Percentiles rank a stretch among this genome's conserved stretches.
Evolutionary conservation across 1,284 basidiomycete species (phyloP).

Genomic region (Malassezia globosa): DNA sequence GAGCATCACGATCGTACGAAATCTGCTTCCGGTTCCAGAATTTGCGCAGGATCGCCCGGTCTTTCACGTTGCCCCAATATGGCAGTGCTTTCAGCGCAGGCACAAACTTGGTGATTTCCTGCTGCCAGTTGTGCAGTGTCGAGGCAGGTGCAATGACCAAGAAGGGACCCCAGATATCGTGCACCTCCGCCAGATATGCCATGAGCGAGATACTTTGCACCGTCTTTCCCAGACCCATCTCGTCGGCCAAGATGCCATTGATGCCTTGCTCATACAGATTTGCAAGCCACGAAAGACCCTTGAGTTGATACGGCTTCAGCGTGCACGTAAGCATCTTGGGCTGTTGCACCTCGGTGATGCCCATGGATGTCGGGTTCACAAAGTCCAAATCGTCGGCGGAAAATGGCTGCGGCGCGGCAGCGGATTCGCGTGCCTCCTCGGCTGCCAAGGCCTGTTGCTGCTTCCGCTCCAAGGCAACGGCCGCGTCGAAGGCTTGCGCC

Average conservation of each 20-base stretch:
- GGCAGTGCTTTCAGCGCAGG: conserved; percentile 86
- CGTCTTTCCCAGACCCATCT: conserved; percentile 73
- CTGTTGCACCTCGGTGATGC: conserved; percentile 69
- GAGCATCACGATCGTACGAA: conserved; percentile 85
- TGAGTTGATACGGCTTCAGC: conserved; percentile 95
- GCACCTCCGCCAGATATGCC: conserved; percentile 89
- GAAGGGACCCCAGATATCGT: conserved; percentile 99
- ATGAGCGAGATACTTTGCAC: conserved; percentile 96
- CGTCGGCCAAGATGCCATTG: conserved; percentile 55
- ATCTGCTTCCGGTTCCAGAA: conserved; percentile 99
- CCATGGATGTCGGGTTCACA: conserved; percentile 89
- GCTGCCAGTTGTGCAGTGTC: conserved; percentile 98
- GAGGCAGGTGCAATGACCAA: conserved; percentile 97
- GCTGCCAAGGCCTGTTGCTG: conserved; percentile 22
- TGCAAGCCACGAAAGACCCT: conserved; percentile 95
- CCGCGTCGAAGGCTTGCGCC: conserved; percentile 73
- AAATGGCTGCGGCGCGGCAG: conserved; percentile 36
- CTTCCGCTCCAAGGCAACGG: conserved; percentile 62
- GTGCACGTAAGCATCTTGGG: conserved; percentile 94
- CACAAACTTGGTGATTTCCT: conserved; percentile 90
- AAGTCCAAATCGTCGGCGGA: conserved; percentile 87
- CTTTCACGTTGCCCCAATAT: conserved; percentile 97
- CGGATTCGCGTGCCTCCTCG: conserved; percentile 35
- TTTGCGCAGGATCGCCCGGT: conserved; percentile 82
- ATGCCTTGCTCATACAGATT: conserved; percentile 98